These are phyloP conservation scores for Pachyrhizus erosus DNA, from an alignment of 306 rosid genomes.

Conservation along the genomic window DNA sequence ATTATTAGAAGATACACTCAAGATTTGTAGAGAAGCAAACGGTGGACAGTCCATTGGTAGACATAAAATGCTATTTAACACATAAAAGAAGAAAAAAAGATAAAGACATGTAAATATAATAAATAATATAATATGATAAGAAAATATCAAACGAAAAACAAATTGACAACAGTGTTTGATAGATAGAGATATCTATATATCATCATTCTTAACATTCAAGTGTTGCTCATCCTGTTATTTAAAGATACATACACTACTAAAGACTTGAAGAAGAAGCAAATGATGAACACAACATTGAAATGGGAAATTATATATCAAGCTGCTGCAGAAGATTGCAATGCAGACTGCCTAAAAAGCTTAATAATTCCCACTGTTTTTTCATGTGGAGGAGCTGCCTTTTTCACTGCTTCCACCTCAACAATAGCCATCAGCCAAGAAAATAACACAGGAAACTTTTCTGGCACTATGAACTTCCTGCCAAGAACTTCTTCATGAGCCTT, in stretches of 20 bases:
- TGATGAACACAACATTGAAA: too few species aligned
- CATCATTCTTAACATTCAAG: background rate
- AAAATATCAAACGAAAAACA: too few species aligned
- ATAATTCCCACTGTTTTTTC: conserved; percentile 36
- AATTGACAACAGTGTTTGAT: too few species aligned
- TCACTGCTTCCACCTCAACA: conserved; percentile 31
- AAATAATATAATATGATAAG: too few species aligned
- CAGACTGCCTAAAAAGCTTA: conserved; percentile 12
- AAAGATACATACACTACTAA: background rate
- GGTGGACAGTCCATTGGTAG: background rate
- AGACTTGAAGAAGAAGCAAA: background rate
- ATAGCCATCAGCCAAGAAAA: conserved; percentile 44
- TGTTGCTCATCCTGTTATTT: background rate
- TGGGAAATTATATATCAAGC: too few species aligned
- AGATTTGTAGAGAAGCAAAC: background rate
- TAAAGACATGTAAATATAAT: too few species aligned
- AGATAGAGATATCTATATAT: too few species aligned
- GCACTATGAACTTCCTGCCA: conserved; percentile 29
- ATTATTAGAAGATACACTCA: background rate
- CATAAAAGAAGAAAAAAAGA: too few species aligned
- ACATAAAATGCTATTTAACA: too few species aligned
- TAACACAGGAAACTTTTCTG: conserved; percentile 45
- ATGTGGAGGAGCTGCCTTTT: conserved; percentile 36
- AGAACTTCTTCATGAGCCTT: conserved; percentile 9
- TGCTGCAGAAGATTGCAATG: background rate